A percentile compares a stretch with the other conserved stretches of the same genome.
These are phyloP conservation scores for Colletotrichum echinochloae DNA, from an alignment of 2,329 filamentous ascomycete genomes.

Conservation along the genomic window DNA sequence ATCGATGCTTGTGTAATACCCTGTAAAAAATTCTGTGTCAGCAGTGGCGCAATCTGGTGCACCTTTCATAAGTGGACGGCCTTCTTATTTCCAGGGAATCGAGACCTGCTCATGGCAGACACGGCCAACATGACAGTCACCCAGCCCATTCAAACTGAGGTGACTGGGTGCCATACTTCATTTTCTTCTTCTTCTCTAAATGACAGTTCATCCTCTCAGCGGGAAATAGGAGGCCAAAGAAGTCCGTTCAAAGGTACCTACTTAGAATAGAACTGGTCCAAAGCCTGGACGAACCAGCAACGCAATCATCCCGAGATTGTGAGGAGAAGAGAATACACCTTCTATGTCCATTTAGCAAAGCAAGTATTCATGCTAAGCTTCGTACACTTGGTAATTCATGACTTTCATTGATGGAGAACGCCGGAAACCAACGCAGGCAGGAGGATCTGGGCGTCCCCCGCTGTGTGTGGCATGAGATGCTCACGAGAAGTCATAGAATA, in stretches of 20 bases:
- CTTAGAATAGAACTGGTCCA: neutral
- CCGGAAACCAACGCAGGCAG: neutral
- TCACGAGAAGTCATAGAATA: neutral
- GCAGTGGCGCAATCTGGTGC: neutral
- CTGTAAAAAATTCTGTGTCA: neutral
- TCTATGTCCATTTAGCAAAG: neutral
- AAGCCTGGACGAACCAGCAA: neutral
- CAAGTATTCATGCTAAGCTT: neutral
- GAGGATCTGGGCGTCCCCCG: no score
- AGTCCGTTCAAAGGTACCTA: neutral
- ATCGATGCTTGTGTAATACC: no score
- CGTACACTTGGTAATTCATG: no score
- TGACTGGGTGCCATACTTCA: neutral
- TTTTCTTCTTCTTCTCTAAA: no score
- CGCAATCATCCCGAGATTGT: neutral
- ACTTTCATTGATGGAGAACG: neutral
- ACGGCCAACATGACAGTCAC: no score
- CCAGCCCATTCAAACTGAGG: neutral
- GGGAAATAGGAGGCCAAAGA: neutral
- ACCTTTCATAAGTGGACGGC: neutral
- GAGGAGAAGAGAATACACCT: neutral
- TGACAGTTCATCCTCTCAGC: neutral
- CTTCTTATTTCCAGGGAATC: neutral
- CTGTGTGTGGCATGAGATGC: no score
- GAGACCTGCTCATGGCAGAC: neutral